Percentiles rank a stretch among this genome's conserved stretches.
Conservation (phyloP, 495 filamentous ascomycete species). For the Neohortaea acidophila region DNA sequence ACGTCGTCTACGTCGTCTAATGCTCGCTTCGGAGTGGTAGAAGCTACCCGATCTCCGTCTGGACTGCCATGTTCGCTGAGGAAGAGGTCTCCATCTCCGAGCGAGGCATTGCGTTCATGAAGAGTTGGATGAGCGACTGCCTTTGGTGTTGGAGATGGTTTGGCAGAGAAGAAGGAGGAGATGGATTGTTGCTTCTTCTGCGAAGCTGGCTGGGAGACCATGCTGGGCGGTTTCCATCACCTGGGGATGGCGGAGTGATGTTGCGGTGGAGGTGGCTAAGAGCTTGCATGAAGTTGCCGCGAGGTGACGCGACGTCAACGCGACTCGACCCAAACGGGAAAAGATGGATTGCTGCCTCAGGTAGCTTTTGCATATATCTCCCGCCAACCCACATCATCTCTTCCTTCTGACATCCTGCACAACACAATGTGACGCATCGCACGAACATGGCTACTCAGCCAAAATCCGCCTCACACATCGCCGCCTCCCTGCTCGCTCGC, state of each 20-base stretch:
- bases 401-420: no score
- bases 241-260: no score
- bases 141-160: slow-evolving; percentile 28
- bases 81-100: slow-evolving; percentile 3
- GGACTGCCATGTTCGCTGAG: slow-evolving; percentile 7
- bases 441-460: slow-evolving; percentile 9
- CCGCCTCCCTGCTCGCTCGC: slow-evolving; percentile 51
- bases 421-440: slow-evolving; percentile 8
- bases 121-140: slow-evolving; percentile 11
- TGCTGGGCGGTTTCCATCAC: no score
- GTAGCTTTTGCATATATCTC: no score
- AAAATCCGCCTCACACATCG: slow-evolving; percentile 31
- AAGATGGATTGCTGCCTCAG: no score
- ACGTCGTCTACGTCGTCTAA: slow-evolving; percentile 29
- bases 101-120: not conserved
- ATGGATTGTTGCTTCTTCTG: slow-evolving; percentile 66
- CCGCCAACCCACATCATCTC: no score
- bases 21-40: slow-evolving; percentile 33
- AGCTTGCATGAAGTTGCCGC: no score
- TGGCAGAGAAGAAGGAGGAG: slow-evolving; percentile 72
- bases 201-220: slow-evolving; percentile 7
- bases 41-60: slow-evolving; percentile 8
- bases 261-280: no score
- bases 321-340: no score
- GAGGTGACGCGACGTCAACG: no score